phyloP scores from a whole-genome alignment of 192 early-diverging fungal genomes.

The Chytriomyces sp. region DNA sequence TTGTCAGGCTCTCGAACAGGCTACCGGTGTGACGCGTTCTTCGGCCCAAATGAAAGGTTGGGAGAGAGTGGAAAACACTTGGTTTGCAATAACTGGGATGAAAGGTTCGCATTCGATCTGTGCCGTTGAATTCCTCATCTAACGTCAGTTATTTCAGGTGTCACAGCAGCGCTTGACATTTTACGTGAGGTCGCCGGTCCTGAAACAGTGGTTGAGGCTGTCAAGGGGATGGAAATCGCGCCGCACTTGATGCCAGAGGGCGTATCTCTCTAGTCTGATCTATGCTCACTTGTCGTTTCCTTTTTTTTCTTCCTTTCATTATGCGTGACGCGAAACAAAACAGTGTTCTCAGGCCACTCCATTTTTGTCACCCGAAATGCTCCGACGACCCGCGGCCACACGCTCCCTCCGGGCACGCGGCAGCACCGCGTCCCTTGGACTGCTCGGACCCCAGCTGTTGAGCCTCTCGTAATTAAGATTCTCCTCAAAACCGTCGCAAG shows the following conservation, averaged over 20 bases:
- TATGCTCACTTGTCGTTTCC: neutral
- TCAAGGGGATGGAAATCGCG: slow-evolving; percentile 1
- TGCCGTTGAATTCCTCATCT: too few species aligned
- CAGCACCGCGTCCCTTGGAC: neutral
- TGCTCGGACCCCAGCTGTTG: neutral
- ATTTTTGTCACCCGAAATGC: neutral
- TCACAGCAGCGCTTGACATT: neutral
- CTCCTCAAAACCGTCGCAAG: neutral
- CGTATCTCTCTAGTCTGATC: neutral
- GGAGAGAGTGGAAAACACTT: neutral
- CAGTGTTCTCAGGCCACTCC: neutral
- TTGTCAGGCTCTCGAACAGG: neutral
- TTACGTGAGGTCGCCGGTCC: neutral
- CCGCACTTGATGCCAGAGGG: neutral
- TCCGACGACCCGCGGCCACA: neutral
- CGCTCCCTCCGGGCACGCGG: neutral
- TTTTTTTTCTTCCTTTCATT: neutral
- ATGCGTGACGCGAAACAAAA: too few species aligned
- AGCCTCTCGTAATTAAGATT: neutral
- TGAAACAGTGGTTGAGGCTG: neutral
- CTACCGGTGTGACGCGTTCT: neutral
- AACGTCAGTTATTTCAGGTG: too few species aligned
- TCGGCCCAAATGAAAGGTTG: too few species aligned
- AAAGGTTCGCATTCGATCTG: neutral
- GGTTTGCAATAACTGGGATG: neutral